phyloP scores from a whole-genome alignment of 208 protist genomes.

The Giardia muris region DNA sequence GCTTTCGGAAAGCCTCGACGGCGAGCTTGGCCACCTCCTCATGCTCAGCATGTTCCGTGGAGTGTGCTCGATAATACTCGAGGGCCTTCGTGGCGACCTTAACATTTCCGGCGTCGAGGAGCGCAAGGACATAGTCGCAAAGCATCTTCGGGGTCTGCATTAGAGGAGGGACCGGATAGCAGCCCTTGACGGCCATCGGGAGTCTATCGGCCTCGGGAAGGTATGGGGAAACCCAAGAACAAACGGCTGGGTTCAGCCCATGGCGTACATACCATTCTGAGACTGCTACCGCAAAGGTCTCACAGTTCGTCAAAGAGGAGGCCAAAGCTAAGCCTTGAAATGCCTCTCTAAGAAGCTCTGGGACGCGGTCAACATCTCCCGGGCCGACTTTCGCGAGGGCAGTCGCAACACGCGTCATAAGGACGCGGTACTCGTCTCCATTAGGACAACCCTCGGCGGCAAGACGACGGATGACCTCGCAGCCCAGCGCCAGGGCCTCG shows the following conservation, averaged over 20 bases:
- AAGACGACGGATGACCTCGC: background rate
- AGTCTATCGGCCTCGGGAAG: background rate
- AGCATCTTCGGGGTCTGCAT: background rate
- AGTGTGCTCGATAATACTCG: background rate
- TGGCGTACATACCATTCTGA: too few relatives aligned
- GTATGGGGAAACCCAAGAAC: background rate
- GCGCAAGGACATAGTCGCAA: background rate
- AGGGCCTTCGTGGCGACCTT: background rate
- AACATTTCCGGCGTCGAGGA: background rate
- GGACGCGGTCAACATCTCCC: too few relatives aligned
- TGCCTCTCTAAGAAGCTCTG: too few relatives aligned
- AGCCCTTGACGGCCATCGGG: background rate
- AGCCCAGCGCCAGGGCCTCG: background rate
- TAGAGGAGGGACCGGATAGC: background rate
- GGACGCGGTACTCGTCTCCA: background rate
- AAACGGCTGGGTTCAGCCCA: background rate
- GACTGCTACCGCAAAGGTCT: too few relatives aligned
- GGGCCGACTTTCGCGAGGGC: background rate
- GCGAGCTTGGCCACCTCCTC: background rate
- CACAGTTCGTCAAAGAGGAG: too few relatives aligned
- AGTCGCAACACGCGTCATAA: background rate
- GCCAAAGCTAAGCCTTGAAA: too few relatives aligned
- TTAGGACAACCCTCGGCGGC: background rate
- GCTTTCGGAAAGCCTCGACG: background rate
- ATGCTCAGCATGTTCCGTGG: background rate